Evolutionary conservation across 352 stramenopile species (phyloP).

Genomic region (Globisporangium apiculatum): DNA sequence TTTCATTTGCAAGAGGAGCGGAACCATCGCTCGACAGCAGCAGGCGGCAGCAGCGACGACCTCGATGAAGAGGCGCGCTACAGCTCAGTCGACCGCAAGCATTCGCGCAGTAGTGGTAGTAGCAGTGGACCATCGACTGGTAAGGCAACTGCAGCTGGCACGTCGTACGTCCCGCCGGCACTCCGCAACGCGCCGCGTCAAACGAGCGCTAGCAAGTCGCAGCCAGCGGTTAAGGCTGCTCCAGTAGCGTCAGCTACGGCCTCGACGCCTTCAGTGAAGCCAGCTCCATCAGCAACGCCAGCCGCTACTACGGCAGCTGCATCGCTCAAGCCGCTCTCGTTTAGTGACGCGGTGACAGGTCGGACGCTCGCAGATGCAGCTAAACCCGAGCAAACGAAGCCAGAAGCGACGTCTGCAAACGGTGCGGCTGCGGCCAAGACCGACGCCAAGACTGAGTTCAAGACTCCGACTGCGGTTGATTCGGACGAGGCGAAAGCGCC

Average conservation of each 20-base stretch:
- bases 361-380: conserved; percentile 13
- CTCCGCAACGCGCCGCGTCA: conserved; percentile 42
- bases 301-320: conserved; percentile 2
- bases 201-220: conserved; percentile 24
- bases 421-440: not conserved
- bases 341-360: conserved; percentile 63
- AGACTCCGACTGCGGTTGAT: not conserved
- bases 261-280: not conserved
- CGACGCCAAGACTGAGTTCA: not conserved
- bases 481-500: not conserved
- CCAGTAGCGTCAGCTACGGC: not conserved
- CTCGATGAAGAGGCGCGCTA: conserved; percentile 96
- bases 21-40: conserved; percentile 27
- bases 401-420: not conserved
- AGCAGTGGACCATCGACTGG: not conserved
- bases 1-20: conserved; percentile 95
- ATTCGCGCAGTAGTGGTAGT: no score
- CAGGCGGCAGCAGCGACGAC: conserved; percentile 55
- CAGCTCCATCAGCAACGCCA: conserved; percentile 9
- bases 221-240: conserved; percentile 8
- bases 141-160: conserved; percentile 1
- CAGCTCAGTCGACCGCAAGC: conserved; percentile 87
- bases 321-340: conserved; percentile 47
- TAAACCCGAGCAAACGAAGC: conserved; percentile 11
- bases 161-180: conserved; percentile 62